phyloP scores from a whole-genome alignment of 257 asterid species.

The Echium plantagineum region DNA sequence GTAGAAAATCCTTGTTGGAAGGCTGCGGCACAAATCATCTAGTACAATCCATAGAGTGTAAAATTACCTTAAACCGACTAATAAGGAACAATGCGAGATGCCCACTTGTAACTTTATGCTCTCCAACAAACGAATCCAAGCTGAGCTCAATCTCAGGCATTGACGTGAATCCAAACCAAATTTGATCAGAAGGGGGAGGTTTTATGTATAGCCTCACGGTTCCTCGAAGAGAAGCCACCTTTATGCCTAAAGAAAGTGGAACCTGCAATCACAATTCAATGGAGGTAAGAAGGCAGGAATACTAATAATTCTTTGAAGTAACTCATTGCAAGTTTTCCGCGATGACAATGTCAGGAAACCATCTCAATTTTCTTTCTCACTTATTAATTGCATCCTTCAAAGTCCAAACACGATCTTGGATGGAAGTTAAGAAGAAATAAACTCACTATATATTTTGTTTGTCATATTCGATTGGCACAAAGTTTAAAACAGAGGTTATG shows the following conservation, averaged over 20 bases:
- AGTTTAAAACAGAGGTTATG: too few relatives aligned
- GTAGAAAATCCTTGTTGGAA: neutral
- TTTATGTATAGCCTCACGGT: conserved; percentile 59
- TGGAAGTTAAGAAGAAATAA: neutral
- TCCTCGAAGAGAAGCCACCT: conserved; percentile 71
- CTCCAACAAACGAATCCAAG: conserved; percentile 79
- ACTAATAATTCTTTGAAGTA: neutral
- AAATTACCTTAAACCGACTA: conserved; percentile 71
- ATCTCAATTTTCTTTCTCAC: neutral
- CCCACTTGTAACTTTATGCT: conserved; percentile 69
- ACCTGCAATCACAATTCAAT: conserved; percentile 42
- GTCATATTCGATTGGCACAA: neutral
- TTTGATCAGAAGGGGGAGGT: conserved; percentile 96
- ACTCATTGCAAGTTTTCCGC: neutral
- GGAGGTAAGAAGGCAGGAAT: conserved; percentile 9
- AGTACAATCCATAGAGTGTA: neutral
- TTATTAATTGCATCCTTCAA: neutral
- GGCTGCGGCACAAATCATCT: neutral
- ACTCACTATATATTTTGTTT: neutral
- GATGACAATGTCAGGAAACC: neutral
- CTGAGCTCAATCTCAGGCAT: conserved; percentile 87
- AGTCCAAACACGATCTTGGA: neutral
- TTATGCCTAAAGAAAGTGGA: conserved; percentile 68
- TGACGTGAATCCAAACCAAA: conserved; percentile 82
- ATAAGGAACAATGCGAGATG: conserved; percentile 62